phyloP scores from a whole-genome alignment of 2,329 filamentous ascomycete species.

The Trichoderma gracile region DNA sequence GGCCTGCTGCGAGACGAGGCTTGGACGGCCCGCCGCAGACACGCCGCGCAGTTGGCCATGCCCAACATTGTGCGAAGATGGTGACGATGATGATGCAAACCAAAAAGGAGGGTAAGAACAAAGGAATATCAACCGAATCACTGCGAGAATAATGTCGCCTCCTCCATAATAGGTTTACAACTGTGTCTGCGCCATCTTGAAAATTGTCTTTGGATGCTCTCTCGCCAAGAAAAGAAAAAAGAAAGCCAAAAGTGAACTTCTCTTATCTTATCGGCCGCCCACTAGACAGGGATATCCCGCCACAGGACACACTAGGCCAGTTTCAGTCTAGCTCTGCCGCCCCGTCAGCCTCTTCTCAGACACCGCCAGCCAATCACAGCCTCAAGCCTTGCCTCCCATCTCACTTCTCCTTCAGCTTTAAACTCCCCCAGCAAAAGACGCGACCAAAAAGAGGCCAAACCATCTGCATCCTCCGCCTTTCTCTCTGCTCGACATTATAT shows the following conservation, averaged over 20 bases:
- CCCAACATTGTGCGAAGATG: slow-evolving; percentile 8
- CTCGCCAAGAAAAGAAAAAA: too few relatives aligned
- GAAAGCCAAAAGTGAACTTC: not conserved
- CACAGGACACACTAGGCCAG: not conserved
- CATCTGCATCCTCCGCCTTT: not conserved
- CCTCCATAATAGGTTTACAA: not conserved
- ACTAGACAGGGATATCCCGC: slow-evolving; percentile 19
- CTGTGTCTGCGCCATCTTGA: not conserved
- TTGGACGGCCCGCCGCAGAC: slow-evolving; percentile 34
- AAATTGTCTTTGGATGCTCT: slow-evolving; percentile 8
- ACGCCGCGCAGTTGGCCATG: slow-evolving; percentile 25
- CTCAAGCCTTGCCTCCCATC: not conserved
- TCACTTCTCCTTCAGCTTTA: slow-evolving; percentile 10
- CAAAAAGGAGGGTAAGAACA: not conserved
- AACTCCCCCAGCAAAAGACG: not conserved
- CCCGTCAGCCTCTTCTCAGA: slow-evolving; percentile 1
- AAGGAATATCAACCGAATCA: not conserved
- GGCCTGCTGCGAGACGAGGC: slow-evolving; percentile 21
- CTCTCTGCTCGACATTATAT: not conserved
- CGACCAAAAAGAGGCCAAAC: slow-evolving; percentile 6
- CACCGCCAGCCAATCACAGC: slow-evolving; percentile 10
- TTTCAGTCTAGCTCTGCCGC: slow-evolving; percentile 9
- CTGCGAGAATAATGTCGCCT: not conserved
- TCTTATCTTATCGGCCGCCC: slow-evolving; percentile 20
- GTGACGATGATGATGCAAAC: not conserved